phyloP scores from a whole-genome alignment of 768 basidiomycete species.

The Lentinus tigrinus region DNA sequence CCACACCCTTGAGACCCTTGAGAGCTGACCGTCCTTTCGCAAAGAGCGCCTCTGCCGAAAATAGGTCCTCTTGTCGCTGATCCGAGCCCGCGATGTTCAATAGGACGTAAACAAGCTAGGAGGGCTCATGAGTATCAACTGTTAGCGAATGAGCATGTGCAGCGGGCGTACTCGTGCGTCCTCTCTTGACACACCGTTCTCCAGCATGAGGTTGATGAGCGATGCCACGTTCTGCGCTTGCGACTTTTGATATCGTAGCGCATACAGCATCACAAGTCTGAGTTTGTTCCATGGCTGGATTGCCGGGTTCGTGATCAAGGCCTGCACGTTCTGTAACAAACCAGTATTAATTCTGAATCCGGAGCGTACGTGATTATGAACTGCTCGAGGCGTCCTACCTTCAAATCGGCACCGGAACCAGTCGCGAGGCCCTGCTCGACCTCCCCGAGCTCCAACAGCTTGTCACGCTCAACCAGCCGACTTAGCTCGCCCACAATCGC shows the following conservation, averaged over 20 bases:
- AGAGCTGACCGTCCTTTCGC: constrained; percentile 92
- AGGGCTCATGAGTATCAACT: constrained; percentile 8
- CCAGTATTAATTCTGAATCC: background rate
- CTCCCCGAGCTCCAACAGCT: constrained; percentile 87
- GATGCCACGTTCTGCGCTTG: constrained; percentile 79
- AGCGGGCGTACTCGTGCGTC: constrained; percentile 60
- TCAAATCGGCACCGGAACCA: constrained; percentile 86
- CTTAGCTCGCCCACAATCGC: constrained; percentile 96
- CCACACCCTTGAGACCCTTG: constrained; percentile 97
- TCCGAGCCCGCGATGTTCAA: constrained; percentile 93
- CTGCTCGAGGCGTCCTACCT: constrained; percentile 48
- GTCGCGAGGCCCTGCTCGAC: constrained; percentile 95
- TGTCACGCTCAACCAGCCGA: constrained; percentile 81
- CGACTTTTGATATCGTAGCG: constrained; percentile 91
- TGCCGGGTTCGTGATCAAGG: constrained; percentile 61
- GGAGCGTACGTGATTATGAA: background rate
- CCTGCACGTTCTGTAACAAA: constrained; percentile 71
- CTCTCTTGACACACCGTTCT: constrained; percentile 73
- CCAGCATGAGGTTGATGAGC: constrained; percentile 69
- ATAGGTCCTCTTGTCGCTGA: constrained; percentile 95
- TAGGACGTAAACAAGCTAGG: constrained; percentile 87
- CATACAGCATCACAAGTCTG: constrained; percentile 87
- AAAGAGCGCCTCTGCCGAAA: constrained; percentile 91
- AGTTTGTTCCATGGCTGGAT: constrained; percentile 84
- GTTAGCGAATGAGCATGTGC: background rate